A percentile compares a stretch with the other conserved stretches of the same genome.
Conservation (phyloP, 352 stramenopile species). For the Phytopythium sindhum region DNA sequence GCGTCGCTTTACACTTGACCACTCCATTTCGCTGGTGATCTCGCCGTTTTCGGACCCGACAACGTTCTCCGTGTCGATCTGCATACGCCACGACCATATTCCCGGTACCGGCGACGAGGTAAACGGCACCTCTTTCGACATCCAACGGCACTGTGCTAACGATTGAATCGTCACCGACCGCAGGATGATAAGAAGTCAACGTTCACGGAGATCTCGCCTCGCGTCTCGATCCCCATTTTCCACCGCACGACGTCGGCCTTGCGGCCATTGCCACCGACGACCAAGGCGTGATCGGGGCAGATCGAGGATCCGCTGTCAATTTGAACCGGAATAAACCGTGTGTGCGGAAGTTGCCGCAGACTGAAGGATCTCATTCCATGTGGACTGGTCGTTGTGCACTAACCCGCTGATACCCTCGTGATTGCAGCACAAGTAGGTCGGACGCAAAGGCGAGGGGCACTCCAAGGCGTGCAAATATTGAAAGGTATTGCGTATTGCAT, state of each 20-base stretch:
- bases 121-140: not conserved
- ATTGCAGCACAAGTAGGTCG: not conserved
- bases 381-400: not conserved
- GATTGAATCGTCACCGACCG: not conserved
- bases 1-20: conserved; percentile 21
- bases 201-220: conserved; percentile 38
- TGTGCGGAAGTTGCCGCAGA: not conserved
- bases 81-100: conserved; percentile 27
- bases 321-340: not conserved
- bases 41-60: conserved; percentile 60
- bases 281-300: not conserved
- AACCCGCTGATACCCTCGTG: not conserved
- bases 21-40: conserved; percentile 34
- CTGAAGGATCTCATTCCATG: not conserved
- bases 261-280: conserved; percentile 3
- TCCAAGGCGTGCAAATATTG: not conserved
- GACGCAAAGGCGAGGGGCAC: not conserved
- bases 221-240: conserved; percentile 30
- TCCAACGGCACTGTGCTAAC: conserved; percentile 7
- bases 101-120: conserved; percentile 25
- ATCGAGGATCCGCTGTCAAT: not conserved
- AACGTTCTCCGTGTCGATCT: conserved; percentile 32
- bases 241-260: conserved; percentile 42
- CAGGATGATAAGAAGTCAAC: conserved; percentile 10
- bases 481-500: not conserved